Base-by-base conservation (phyloP, 768 basidiomycete species). In the Trametes meyenii region DNA sequence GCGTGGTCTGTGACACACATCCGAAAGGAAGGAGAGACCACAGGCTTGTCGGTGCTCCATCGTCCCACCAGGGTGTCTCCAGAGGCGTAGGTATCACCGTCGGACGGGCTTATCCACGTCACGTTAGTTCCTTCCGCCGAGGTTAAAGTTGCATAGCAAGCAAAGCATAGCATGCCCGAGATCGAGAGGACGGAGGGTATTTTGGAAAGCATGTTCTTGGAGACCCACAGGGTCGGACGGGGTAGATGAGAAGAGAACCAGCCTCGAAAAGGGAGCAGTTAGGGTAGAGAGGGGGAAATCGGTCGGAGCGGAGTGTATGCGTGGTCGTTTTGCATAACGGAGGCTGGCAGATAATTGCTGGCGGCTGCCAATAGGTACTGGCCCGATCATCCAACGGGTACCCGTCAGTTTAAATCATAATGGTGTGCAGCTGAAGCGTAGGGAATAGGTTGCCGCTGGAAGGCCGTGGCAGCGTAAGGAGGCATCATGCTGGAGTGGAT, bases 401-500 rank as follows among this genome's bases (percentile, higher is more conserved):
- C 29, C 29, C 4, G 8, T 3, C 29, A 8, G 8, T 33, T 8
- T 33, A 33, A 33, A 33, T 33, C 29, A 33, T 8, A 8, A 33
- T 33, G 40, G 40, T n/a, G n/a, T n/a, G n/a, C n/a, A n/a, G n/a
- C n/a, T n/a, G n/a, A n/a, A n/a, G n/a, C n/a, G n/a, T n/a, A n/a
- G n/a, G n/a, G n/a, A n/a, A n/a, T n/a, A n/a, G n/a, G n/a, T n/a
- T n/a, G n/a, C n/a, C n/a, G n/a, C n/a, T n/a, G n/a, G n/a, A n/a
- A n/a, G n/a, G n/a, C n/a, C n/a, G 10, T 12, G 48, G 17, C 3
- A 16, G 23, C 14, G 6, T 42, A 14, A n/a, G 5, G 14, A 13
- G 19, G 29, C 7, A 1, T 67, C 50, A 72, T 5, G 72, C 65
- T 2, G 89, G 89, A 3, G 89, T 90, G 3, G 89, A 90, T 26